A percentile compares a stretch with the other conserved stretches of the same genome.
phyloP scores from a whole-genome alignment of 192 early-diverging fungal genomes.

The Coemansia sp. region DNA sequence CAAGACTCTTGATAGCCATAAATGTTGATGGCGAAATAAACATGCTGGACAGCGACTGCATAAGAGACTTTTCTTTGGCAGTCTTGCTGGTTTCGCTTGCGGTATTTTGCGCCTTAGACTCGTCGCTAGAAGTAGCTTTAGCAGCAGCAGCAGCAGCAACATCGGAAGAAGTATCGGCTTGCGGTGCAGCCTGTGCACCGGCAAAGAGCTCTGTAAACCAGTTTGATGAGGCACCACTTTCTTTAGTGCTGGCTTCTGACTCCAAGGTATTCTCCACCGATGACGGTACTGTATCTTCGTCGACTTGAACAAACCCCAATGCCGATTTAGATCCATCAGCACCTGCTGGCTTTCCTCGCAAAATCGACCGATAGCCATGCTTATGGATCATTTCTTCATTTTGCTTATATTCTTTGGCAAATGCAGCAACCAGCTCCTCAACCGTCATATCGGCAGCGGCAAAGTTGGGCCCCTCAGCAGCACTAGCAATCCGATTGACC shows the following conservation, averaged over 20 bases:
- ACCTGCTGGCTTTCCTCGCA: slow-evolving; percentile 11
- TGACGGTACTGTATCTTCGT: slow-evolving; percentile 28
- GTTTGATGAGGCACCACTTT: not conserved
- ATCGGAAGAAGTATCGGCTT: not conserved
- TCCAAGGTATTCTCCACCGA: not conserved
- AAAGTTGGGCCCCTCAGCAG: slow-evolving; percentile 10
- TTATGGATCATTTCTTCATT: slow-evolving; percentile 35
- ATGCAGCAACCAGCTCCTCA: slow-evolving; percentile 44
- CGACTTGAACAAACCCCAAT: slow-evolving; percentile 40
- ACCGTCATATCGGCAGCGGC: slow-evolving; percentile 28
- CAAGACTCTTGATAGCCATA: slow-evolving; percentile 47
- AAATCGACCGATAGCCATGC: slow-evolving; percentile 21
- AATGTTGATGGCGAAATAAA: slow-evolving; percentile 52
- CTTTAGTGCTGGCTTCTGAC: not conserved
- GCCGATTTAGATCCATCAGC: slow-evolving; percentile 6
- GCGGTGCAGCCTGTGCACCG: slow-evolving; percentile 3
- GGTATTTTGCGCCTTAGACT: not conserved
- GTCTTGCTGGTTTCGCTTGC: slow-evolving; percentile 2
- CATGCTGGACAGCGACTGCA: slow-evolving; percentile 51
- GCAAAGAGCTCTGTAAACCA: slow-evolving; percentile 46
- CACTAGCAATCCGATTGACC: slow-evolving; percentile 17
- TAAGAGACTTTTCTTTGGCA: slow-evolving; percentile 35
- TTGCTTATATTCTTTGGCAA: slow-evolving; percentile 45
- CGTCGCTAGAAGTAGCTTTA: slow-evolving; percentile 2
- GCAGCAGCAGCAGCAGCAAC: not conserved